Evolutionary conservation across 83 land plant species (phyloP).

Genomic region (Diphasiastrum complanatum): DNA sequence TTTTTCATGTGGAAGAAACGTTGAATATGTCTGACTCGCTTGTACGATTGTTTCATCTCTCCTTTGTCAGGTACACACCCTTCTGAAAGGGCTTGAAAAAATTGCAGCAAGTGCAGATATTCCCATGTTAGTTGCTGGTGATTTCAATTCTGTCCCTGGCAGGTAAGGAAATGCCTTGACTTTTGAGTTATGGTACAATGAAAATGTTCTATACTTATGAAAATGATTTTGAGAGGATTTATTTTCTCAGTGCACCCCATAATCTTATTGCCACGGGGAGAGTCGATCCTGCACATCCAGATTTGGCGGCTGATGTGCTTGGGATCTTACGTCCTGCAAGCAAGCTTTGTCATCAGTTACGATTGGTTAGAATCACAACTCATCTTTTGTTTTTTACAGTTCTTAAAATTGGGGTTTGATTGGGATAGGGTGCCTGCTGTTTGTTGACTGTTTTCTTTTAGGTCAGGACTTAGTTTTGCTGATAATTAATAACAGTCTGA

Average conservation of each 20-base stretch:
- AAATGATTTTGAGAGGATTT: too few relatives aligned
- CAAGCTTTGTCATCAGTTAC: constrained; percentile 74
- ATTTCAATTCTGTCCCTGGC: constrained; percentile 91
- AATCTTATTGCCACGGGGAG: constrained; percentile 84
- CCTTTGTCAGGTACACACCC: constrained; percentile 72
- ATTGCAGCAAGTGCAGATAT: constrained; percentile 96
- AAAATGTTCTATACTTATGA: too few relatives aligned
- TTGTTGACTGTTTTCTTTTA: too few relatives aligned
- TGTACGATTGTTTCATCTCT: background rate
- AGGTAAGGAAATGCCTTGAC: constrained; percentile 43
- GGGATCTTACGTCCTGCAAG: constrained; percentile 70
- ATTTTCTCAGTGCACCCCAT: constrained; percentile 83
- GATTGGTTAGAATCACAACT: constrained; percentile 48
- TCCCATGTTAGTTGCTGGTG: constrained; percentile 98
- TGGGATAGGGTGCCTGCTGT: background rate
- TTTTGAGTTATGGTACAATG: background rate
- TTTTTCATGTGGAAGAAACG: too few relatives aligned
- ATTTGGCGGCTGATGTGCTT: constrained; percentile 71
- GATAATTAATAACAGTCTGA: background rate
- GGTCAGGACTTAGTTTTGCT: too few relatives aligned
- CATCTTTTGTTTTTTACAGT: background rate
- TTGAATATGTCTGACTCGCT: background rate
- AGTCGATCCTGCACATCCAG: constrained; percentile 73
- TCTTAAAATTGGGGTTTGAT: background rate
- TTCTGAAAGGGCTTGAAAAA: constrained; percentile 89